Percentiles rank a stretch among this genome's conserved stretches.
Conservation (phyloP, 1,139 yeast species). For the Sugiyamaella grinbergsii region DNA sequence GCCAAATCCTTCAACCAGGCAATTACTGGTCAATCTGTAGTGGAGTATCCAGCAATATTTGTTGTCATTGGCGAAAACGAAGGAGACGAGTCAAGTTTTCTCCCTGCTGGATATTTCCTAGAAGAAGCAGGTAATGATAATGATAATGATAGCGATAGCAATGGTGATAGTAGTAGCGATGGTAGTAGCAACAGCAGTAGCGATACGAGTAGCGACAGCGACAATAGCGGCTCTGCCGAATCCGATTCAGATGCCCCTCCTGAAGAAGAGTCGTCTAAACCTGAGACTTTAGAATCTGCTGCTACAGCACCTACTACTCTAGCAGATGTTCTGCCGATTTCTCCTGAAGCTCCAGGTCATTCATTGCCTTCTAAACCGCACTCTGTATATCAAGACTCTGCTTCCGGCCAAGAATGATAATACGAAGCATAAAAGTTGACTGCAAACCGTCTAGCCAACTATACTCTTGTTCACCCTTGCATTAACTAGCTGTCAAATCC, state of each 20-base stretch:
- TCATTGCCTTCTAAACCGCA: too few relatives aligned
- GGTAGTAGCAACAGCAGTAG: background rate
- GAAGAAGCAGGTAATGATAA: background rate
- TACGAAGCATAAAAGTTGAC: too few relatives aligned
- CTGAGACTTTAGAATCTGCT: background rate
- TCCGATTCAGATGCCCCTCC: constrained; percentile 25
- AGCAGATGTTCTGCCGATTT: too few relatives aligned
- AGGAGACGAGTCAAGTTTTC: background rate
- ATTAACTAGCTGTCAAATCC: background rate
- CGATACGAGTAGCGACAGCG: constrained; percentile 12
- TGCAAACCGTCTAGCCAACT: too few relatives aligned
- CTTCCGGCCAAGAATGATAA: too few relatives aligned
- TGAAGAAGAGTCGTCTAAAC: constrained; percentile 24
- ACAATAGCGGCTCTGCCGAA: constrained; percentile 4
- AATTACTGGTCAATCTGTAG: constrained; percentile 58
- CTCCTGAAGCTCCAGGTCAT: too few relatives aligned
- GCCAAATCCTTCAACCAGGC: constrained; percentile 46
- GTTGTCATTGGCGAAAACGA: constrained; percentile 4
- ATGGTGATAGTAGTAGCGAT: background rate
- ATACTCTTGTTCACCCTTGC: background rate
- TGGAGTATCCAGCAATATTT: constrained; percentile 73
- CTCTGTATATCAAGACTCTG: too few relatives aligned
- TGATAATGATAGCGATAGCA: constrained; percentile 1
- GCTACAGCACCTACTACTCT: background rate
- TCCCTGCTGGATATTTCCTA: constrained; percentile 44